These are phyloP conservation scores for Mycosarcoma maydis DNA, from an alignment of 1,284 basidiomycete genomes.

Conservation along the genomic window DNA sequence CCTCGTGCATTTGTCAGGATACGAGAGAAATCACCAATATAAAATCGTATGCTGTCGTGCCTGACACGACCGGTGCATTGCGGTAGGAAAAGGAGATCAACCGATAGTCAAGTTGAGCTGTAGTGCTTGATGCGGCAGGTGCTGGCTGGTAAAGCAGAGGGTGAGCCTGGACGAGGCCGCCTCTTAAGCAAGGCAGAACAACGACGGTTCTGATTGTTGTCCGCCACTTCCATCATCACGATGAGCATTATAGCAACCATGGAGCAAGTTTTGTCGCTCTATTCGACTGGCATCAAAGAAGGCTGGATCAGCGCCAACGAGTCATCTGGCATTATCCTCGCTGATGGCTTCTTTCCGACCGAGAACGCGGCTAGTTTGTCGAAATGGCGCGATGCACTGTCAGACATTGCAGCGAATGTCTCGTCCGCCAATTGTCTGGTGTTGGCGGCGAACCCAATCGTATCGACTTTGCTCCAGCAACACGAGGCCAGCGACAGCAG, in stretches of 20 bases:
- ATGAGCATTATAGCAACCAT: not conserved
- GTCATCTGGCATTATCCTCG: not conserved
- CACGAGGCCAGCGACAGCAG: not conserved
- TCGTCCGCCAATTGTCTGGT: not conserved
- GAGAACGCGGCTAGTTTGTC: not conserved
- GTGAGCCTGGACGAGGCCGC: too few species aligned
- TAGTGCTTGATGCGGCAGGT: too few species aligned
- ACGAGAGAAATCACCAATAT: too few species aligned
- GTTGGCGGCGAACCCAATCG: not conserved
- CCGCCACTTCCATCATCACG: not conserved
- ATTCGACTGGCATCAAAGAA: constrained; percentile 1
- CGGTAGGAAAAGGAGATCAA: too few species aligned
- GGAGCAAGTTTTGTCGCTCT: not conserved
- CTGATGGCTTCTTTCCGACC: constrained; percentile 1
- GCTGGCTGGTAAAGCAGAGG: too few species aligned
- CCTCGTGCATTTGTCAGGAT: too few species aligned
- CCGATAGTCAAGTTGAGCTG: too few species aligned
- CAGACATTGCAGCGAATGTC: not conserved
- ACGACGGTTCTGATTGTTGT: not conserved
- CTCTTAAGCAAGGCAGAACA: not conserved
- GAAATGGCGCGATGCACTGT: not conserved
- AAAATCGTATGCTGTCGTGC: too few species aligned
- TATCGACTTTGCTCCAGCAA: not conserved
- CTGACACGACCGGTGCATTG: too few species aligned
- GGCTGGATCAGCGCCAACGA: constrained; percentile 1